Conservation (phyloP, 2,329 filamentous ascomycete species). For the Aspergillus neoniger region DNA sequence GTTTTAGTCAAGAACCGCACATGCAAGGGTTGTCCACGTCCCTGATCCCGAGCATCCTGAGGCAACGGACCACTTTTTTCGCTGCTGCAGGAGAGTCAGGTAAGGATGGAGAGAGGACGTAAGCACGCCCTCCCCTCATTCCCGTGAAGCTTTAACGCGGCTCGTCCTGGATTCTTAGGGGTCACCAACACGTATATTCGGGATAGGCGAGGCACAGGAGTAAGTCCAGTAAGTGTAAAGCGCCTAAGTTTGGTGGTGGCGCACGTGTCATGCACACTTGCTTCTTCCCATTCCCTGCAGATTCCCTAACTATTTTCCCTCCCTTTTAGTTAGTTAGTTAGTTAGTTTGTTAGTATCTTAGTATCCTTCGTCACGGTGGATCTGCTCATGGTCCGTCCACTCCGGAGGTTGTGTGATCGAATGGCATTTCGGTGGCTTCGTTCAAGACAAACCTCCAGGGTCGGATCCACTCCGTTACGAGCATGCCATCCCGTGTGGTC, state of each 20-base stretch:
- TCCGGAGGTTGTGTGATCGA: constrained; percentile 13
- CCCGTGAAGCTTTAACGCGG: neutral
- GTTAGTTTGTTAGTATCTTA: neutral
- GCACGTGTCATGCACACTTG: constrained; percentile 12
- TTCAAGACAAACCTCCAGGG: constrained; percentile 13
- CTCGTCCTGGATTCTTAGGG: constrained; percentile 8
- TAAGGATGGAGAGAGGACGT: constrained; percentile 18
- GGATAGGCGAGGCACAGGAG: neutral
- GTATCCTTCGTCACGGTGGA: constrained; percentile 1
- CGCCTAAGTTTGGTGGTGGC: constrained; percentile 6
- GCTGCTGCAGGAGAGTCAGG: constrained; percentile 20
- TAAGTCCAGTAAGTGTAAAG: neutral
- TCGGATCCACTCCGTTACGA: constrained; percentile 23
- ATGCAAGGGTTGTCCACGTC: constrained; percentile 21
- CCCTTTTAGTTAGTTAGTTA: neutral
- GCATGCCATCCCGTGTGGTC: constrained; percentile 21
- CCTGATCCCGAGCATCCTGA: constrained; percentile 15
- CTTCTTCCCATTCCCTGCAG: neutral
- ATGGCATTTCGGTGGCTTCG: constrained; percentile 15
- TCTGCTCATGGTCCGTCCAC: constrained; percentile 8
- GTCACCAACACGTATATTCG: too few species aligned
- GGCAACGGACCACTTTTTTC: constrained; percentile 16
- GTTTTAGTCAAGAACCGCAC: constrained; percentile 17
- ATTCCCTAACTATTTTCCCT: neutral
- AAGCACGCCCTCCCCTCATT: constrained; percentile 14